Evolutionary conservation across 257 asterid species (phyloP).

Genomic region (Orobanche coerulescens): DNA sequence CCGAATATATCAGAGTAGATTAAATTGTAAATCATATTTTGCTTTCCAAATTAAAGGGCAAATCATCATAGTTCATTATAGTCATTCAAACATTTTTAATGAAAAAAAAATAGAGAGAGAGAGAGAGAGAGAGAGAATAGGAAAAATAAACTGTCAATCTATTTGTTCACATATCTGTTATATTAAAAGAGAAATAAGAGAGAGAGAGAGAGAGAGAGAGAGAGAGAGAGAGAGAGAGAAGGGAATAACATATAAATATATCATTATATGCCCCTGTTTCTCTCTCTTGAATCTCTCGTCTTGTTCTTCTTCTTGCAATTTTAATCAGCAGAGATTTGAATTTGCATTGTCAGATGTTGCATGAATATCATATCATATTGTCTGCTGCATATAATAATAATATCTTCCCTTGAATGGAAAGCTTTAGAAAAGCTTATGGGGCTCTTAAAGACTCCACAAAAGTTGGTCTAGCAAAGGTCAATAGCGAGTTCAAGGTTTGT

Average conservation of each 20-base stretch:
- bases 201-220: conserved; percentile 34
- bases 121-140: neutral
- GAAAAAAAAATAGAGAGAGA: neutral
- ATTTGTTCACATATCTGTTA: neutral
- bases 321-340: conserved; percentile 2
- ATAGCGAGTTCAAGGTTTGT: conserved; percentile 83
- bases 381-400: neutral
- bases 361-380: conserved; percentile 6
- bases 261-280: conserved; percentile 25
- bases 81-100: neutral
- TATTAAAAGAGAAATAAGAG: conserved; percentile 19
- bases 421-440: conserved; percentile 90
- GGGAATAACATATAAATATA: conserved; percentile 32
- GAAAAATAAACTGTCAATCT: neutral
- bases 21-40: neutral
- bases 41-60: too few species aligned
- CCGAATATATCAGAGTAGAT: too few species aligned
- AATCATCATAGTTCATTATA: too few species aligned
- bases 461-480: conserved; percentile 96
- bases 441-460: conserved; percentile 91
- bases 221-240: conserved; percentile 34
- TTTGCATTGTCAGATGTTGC: conserved; percentile 14
- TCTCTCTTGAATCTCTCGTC: conserved; percentile 13
- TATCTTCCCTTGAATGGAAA: conserved; percentile 41
- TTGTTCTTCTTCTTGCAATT: neutral